Percentiles rank a stretch among this genome's conserved stretches.
Evolutionary conservation across 495 filamentous ascomycete species (phyloP).

Genomic region (Cenococcum geophilum): DNA sequence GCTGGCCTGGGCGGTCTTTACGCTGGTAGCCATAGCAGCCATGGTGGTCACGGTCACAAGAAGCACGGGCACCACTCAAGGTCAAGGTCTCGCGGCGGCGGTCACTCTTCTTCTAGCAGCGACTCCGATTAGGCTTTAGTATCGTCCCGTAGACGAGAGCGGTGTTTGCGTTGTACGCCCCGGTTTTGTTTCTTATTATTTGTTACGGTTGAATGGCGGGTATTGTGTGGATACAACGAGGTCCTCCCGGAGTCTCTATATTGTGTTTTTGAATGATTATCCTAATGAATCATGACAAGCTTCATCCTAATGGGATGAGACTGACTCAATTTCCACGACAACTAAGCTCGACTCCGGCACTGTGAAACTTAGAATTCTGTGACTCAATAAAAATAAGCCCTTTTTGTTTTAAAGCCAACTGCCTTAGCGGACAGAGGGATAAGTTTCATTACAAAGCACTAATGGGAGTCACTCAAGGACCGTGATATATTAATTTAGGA

Average conservation of each 20-base stretch:
- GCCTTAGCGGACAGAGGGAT: too few relatives aligned
- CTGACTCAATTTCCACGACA: background rate
- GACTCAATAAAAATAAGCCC: too few relatives aligned
- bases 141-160: background rate
- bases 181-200: conserved; percentile 1
- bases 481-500: too few relatives aligned
- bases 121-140: conserved; percentile 25
- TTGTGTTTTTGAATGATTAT: background rate
- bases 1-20: conserved; percentile 29
- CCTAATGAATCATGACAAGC: background rate
- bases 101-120: conserved; percentile 25
- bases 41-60: conserved; percentile 20
- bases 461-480: too few relatives aligned
- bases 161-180: conserved; percentile 1
- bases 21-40: conserved; percentile 27
- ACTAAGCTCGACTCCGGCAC: background rate
- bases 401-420: too few relatives aligned
- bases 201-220: background rate
- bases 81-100: conserved; percentile 19
- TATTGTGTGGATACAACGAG: background rate
- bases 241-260: background rate
- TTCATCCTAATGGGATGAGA: background rate
- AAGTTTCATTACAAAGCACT: too few relatives aligned
- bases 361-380: background rate
- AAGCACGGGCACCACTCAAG: conserved; percentile 24